Conservation (phyloP, 2,329 filamentous ascomycete genomes). For the Colletotrichum gigasporum region DNA sequence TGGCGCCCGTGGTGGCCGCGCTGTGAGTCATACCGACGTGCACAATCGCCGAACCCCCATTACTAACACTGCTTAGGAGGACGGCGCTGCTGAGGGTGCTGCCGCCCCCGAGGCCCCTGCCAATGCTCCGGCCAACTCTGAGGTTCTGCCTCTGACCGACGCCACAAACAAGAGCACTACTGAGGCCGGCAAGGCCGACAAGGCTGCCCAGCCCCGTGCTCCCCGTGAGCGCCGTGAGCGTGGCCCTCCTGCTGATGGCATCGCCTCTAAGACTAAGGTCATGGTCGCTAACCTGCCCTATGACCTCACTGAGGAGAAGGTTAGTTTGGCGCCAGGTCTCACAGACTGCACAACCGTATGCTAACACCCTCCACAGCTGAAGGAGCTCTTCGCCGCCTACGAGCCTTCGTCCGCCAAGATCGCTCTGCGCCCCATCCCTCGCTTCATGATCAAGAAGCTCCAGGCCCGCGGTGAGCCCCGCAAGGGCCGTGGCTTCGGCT, state of each 20-base stretch:
- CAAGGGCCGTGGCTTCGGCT: constrained; percentile 99
- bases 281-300: constrained; percentile 99
- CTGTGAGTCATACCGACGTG: constrained; percentile 30
- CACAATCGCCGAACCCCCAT: not conserved
- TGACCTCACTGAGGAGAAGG: constrained; percentile 97
- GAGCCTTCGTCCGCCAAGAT: constrained; percentile 96
- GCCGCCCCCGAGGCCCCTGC: constrained; percentile 52
- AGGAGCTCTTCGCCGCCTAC: constrained; percentile 95
- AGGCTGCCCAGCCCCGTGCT: constrained; percentile 59
- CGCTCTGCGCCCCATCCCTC: constrained; percentile 95
- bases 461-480: constrained; percentile 97
- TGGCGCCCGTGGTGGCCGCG: constrained; percentile 66
- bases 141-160: constrained; percentile 69
- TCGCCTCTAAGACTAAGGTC: constrained; percentile 99
- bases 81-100: constrained; percentile 54
- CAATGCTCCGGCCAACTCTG: constrained; percentile 56
- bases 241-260: constrained; percentile 95
- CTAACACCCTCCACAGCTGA: constrained; percentile 70
- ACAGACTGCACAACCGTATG: not conserved
- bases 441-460: constrained; percentile 99
- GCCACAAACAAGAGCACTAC: constrained; percentile 67
- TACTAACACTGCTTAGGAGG: constrained; percentile 48
- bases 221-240: constrained; percentile 78
- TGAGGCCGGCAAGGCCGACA: constrained; percentile 68
- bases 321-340: constrained; percentile 56